A percentile compares a stretch with the other conserved stretches of the same genome.
phyloP scores from a whole-genome alignment of 352 stramenopile species.

The Pythium apleroticum region DNA sequence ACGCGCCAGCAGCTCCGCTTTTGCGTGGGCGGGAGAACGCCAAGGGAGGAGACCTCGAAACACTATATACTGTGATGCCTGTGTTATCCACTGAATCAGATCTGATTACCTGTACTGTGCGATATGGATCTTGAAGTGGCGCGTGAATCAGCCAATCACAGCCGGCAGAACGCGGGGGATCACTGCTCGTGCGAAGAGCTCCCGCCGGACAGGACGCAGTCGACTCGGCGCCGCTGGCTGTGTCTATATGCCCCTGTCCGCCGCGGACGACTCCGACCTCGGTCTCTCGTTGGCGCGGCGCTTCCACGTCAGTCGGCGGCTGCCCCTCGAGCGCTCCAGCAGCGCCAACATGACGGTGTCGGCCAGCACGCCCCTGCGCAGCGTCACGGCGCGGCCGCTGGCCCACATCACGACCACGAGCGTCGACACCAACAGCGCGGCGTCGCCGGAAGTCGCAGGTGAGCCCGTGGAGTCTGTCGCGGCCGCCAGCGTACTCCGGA shows the following conservation, averaged over 20 bases:
- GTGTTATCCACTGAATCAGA: constrained; percentile 6
- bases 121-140: constrained; percentile 27
- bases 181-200: neutral
- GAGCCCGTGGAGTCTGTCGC: neutral
- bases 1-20: no score
- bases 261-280: constrained; percentile 16
- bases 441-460: neutral
- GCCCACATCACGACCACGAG: constrained; percentile 23
- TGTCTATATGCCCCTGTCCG: constrained; percentile 12
- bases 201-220: neutral
- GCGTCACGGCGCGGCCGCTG: constrained; percentile 30
- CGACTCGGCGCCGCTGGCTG: neutral
- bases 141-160: neutral
- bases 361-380: constrained; percentile 25
- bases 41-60: neutral
- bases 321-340: constrained; percentile 4
- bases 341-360: constrained; percentile 24
- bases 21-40: neutral
- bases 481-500: neutral
- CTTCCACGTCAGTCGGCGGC: constrained; percentile 8
- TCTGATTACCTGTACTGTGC: constrained; percentile 11
- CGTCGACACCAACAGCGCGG: constrained; percentile 9
- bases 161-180: neutral
- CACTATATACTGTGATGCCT: constrained; percentile 6
- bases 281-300: constrained; percentile 24